A percentile compares a stretch with the other conserved stretches of the same genome.
Evolutionary conservation across 208 protist genomes (phyloP).

Genomic region (Trypanosomatidae sp.): DNA sequence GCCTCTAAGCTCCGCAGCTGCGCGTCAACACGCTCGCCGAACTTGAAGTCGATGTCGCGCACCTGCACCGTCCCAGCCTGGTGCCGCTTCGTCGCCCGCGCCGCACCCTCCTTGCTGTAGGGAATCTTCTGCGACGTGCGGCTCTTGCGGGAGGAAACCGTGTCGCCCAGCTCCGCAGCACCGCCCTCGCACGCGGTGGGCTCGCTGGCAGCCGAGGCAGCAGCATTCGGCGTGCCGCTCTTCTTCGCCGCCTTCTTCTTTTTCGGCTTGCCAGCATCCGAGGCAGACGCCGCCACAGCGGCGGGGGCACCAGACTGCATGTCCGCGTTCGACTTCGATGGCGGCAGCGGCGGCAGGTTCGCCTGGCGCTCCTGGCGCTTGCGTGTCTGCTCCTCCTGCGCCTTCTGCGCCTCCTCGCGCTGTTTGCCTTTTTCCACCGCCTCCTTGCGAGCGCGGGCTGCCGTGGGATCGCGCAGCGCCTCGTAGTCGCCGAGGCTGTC

Average conservation of each 20-base stretch:
- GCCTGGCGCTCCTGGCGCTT: constrained; percentile 19
- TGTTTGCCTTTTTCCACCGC: no score
- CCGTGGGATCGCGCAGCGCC: constrained; percentile 27
- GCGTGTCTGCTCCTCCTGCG: constrained; percentile 10
- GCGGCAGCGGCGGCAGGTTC: constrained; percentile 12
- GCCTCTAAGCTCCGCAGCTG: constrained; percentile 25
- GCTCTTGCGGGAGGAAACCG: no score
- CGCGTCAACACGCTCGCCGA: constrained; percentile 29
- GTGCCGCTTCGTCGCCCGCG: neutral
- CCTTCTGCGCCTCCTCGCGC: constrained; percentile 14
- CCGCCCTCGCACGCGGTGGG: no score
- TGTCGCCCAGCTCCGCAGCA: no score
- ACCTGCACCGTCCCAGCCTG: neutral
- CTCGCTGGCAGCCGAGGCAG: neutral
- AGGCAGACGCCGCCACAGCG: neutral
- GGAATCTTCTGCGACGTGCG: no score
- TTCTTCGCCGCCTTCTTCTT: neutral
- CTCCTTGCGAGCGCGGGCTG: constrained; percentile 2
- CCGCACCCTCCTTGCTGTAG: no score
- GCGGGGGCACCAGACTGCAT: neutral
- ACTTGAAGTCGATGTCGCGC: constrained; percentile 47
- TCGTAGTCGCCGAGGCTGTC: constrained; percentile 50
- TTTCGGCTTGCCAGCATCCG: neutral
- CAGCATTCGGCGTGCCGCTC: neutral
- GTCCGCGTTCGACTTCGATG: constrained; percentile 12